Evolutionary conservation across 2,329 filamentous ascomycete genomes (phyloP).

Genomic region (Pseudocercospora crystallina): DNA sequence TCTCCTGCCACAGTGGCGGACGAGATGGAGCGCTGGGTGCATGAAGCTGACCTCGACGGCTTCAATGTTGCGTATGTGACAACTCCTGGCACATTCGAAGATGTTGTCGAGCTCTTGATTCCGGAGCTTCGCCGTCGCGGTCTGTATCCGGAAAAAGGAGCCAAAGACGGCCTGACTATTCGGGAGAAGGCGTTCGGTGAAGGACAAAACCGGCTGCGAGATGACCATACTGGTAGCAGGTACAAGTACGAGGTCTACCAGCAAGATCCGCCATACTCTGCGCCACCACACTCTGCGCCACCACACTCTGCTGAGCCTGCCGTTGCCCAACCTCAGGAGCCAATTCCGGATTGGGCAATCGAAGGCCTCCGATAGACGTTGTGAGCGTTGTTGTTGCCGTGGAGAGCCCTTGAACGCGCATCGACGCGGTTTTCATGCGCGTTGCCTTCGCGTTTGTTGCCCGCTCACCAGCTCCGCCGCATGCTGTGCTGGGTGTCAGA

Average conservation of each 20-base stretch:
- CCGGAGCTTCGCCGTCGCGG: conserved; percentile 46
- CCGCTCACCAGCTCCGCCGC: too few relatives aligned
- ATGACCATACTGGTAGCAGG: conserved; percentile 58
- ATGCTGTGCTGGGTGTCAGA: too few relatives aligned
- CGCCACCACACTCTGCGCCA: too few relatives aligned
- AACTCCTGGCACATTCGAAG: conserved; percentile 54
- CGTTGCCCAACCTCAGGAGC: too few relatives aligned
- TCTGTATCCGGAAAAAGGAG: conserved; percentile 27
- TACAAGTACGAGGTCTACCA: conserved; percentile 65
- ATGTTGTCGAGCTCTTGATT: conserved; percentile 51
- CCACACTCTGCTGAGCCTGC: too few relatives aligned
- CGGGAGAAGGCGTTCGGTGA: conserved; percentile 62
- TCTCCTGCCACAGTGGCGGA: conserved; percentile 48
- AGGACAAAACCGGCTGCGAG: conserved; percentile 57
- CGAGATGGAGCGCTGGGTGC: conserved; percentile 49
- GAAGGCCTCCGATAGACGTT: too few relatives aligned
- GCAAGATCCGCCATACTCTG: conserved; percentile 45
- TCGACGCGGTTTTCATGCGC: too few relatives aligned
- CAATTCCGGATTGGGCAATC: too few relatives aligned
- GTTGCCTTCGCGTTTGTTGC: too few relatives aligned
- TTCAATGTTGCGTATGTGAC: conserved; percentile 50
- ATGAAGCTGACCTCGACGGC: conserved; percentile 44
- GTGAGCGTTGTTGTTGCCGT: too few relatives aligned
- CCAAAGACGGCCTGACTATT: conserved; percentile 25
- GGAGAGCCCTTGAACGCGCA: too few relatives aligned